Base-by-base conservation (phyloP, 1,139 yeast genomes). In the Blastobotrys aristatus region DNA sequence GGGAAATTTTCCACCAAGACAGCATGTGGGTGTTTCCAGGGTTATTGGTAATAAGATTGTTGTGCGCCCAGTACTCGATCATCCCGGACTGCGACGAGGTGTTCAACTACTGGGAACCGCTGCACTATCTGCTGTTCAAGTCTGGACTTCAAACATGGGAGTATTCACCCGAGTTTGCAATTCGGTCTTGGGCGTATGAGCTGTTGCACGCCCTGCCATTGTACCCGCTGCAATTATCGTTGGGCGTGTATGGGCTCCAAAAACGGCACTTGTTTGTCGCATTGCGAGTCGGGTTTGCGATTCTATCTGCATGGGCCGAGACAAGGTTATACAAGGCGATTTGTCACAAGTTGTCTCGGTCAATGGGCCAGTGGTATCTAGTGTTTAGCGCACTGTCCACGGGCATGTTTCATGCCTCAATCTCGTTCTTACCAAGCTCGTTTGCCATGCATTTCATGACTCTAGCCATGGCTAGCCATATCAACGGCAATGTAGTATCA, bases 141-240 rank as follows among this genome's bases (percentile, higher is more conserved):
- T 88, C 86, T 64, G 98, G 97, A 2, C 85, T 88, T 57, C 89
- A 89, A 65, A 90, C 97, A 0, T 90, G 97, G 97, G 97, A 90
- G 61, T 90, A 90, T 64, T 87, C 96, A 0, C 97, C 97, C 0
- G 86, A 76, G 48, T 88, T 78, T 61, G 89, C 96, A 17, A 88
- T 90, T 46, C 70, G 97, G 54, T 86, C 96, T 6, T 90, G 95
- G 79, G 76, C 85, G 0, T 89, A 84, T 58, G 63, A 69, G 3
- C 60, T 58, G 26, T 44, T 67, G 4, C 73, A 70, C 47, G 71
- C 69, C 2, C 34, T 55, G 14, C 53, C 64, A 4, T 8, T 40
- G 14, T 43, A 50, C 4, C 18, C 13, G 3, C 24, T 34, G n/a
- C 3, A 34, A 18, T 24, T 24, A 24, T 21, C 4, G 18, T n/a